Conservation (phyloP, 2,329 filamentous ascomycete genomes). For the Ampelomyces quisqualis region DNA sequence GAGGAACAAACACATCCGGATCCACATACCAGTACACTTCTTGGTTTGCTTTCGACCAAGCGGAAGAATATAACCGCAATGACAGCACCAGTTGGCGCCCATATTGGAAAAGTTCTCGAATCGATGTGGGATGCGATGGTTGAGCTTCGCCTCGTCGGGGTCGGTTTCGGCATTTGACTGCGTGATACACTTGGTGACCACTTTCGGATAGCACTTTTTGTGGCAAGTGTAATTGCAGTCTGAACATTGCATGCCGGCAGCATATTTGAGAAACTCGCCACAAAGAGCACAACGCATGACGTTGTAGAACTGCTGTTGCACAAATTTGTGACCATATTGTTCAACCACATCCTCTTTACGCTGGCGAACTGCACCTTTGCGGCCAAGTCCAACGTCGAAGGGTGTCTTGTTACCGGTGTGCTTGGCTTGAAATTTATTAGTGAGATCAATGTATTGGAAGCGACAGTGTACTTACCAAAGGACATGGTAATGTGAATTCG, state of each 20-base stretch:
- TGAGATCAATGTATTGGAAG: neutral
- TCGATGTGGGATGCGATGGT: conserved; percentile 96
- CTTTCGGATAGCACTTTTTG: conserved; percentile 92
- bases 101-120: conserved; percentile 97
- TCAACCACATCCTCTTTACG: conserved; percentile 98
- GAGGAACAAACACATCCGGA: neutral
- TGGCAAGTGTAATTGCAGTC: conserved; percentile 99
- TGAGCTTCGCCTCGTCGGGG: conserved; percentile 99
- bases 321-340: conserved; percentile 98
- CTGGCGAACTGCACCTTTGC: conserved; percentile 94
- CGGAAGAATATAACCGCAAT: conserved; percentile 93
- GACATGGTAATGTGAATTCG: conserved; percentile 88
- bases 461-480: conserved; percentile 58
- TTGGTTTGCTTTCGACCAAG: conserved; percentile 94
- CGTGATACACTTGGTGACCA: conserved; percentile 99
- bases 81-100: conserved; percentile 98
- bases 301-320: conserved; percentile 99
- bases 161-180: conserved; percentile 98
- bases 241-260: conserved; percentile 97
- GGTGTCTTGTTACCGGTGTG: conserved; percentile 79
- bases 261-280: conserved; percentile 97
- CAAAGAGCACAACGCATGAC: conserved; percentile 99
- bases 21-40: conserved; percentile 74
- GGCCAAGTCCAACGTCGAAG: conserved; percentile 85
- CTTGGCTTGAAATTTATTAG: conserved; percentile 60